Evolutionary conservation across 2,329 filamentous ascomycete species (phyloP).

Genomic region (Paramyrothecium sp.): DNA sequence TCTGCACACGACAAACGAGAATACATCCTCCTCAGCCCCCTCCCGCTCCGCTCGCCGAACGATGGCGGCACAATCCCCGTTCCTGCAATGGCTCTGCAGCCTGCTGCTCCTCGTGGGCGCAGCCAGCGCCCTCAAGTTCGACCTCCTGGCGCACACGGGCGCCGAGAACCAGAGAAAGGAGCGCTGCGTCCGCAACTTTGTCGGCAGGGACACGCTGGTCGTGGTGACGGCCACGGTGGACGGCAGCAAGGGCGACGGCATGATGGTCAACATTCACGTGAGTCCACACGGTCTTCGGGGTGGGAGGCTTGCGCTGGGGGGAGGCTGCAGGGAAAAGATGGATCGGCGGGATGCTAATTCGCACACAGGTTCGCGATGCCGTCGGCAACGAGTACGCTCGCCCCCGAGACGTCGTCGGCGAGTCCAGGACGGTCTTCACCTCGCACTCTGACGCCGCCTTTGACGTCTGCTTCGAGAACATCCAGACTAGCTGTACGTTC

Average conservation of each 20-base stretch:
- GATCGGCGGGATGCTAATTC: conserved; percentile 3
- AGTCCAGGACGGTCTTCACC: conserved; percentile 91
- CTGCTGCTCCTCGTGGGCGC: conserved; percentile 54
- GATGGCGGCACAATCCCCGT: conserved; percentile 50
- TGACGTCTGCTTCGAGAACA: conserved; percentile 94
- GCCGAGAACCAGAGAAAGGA: conserved; percentile 60
- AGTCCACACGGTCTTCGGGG: too few species aligned
- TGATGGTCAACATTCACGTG: conserved; percentile 92
- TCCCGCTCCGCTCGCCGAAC: conserved; percentile 7
- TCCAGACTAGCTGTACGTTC: conserved; percentile 66
- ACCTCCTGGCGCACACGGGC: conserved; percentile 68
- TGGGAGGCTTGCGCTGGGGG: too few species aligned
- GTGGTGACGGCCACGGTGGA: conserved; percentile 89
- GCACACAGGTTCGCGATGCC: conserved; percentile 80
- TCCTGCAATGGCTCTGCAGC: conserved; percentile 59
- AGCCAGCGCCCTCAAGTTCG: conserved; percentile 83
- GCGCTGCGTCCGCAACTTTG: conserved; percentile 96
- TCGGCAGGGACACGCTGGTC: conserved; percentile 85
- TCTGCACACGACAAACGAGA: not conserved
- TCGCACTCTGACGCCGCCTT: conserved; percentile 89
- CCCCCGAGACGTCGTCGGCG: conserved; percentile 87
- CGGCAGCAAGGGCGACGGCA: conserved; percentile 87
- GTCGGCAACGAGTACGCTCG: conserved; percentile 94
- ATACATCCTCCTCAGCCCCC: not conserved
- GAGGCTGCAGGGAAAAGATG: not conserved